Percentiles rank a stretch among this genome's conserved stretches.
These are phyloP conservation scores for Carex arenaria DNA, from an alignment of 202 grass and related monocot species.

Conservation along the genomic window DNA sequence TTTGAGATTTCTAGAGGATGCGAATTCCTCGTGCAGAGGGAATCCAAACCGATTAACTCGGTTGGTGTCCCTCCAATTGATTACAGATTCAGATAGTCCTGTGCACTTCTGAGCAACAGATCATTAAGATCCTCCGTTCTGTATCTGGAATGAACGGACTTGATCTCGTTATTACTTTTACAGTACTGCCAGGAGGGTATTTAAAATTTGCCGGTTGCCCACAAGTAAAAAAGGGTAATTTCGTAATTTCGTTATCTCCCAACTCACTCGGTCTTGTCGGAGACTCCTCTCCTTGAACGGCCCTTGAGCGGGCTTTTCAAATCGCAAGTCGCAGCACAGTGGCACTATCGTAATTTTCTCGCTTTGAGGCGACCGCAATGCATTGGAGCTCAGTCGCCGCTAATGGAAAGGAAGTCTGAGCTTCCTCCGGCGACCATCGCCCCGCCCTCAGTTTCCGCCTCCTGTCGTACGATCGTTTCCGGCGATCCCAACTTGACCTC, in stretches of 20 bases:
- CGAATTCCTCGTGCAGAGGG: too few species aligned
- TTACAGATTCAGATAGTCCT: background rate
- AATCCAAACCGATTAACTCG: too few species aligned
- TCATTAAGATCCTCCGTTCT: background rate
- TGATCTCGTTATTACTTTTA: background rate
- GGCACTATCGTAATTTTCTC: background rate
- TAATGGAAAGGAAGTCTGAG: slow-evolving; percentile 74
- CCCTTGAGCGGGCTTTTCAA: slow-evolving; percentile 15
- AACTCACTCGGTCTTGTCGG: background rate
- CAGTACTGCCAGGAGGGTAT: background rate
- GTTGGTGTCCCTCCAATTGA: too few species aligned
- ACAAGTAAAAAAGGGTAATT: background rate
- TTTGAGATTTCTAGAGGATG: too few species aligned
- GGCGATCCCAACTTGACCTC: slow-evolving; percentile 35
- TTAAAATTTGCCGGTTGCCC: background rate
- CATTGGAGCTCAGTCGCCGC: slow-evolving; percentile 23
- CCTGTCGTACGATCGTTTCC: slow-evolving; percentile 15
- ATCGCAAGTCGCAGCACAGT: background rate
- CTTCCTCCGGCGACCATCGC: slow-evolving; percentile 44
- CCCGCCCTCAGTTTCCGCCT: background rate
- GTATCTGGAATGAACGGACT: background rate
- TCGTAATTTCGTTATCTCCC: background rate
- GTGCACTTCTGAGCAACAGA: background rate
- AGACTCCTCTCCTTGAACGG: background rate
- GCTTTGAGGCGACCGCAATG: slow-evolving; percentile 25